These are phyloP conservation scores for Oxyria digyna DNA, from an alignment of 148 eudicot genomes.

Conservation along the genomic window DNA sequence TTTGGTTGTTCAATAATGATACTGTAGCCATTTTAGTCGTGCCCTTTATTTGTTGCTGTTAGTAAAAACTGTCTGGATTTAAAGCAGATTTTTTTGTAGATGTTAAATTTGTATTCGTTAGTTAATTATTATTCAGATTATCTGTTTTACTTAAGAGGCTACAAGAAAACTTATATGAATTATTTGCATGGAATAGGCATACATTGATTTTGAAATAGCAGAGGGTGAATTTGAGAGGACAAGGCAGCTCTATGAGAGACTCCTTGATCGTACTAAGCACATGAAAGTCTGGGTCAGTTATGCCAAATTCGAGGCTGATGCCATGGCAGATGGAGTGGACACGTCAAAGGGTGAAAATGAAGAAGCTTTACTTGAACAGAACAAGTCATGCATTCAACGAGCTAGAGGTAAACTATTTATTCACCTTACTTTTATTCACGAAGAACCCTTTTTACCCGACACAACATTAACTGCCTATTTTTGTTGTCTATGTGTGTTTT, in stretches of 20 bases:
- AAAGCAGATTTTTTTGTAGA: neutral
- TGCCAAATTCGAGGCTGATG: conserved; percentile 84
- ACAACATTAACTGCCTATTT: neutral
- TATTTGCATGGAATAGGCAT: conserved; percentile 38
- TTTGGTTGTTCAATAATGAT: neutral
- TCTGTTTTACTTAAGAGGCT: neutral
- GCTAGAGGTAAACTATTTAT: conserved; percentile 52
- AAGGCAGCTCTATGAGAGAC: conserved; percentile 83
- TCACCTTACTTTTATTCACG: neutral
- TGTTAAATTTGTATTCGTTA: neutral
- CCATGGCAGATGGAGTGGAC: conserved; percentile 38
- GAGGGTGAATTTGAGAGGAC: conserved; percentile 75
- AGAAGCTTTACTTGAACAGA: conserved; percentile 24
- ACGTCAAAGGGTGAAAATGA: conserved; percentile 26
- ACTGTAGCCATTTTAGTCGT: neutral
- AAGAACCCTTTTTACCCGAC: neutral
- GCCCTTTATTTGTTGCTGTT: neutral
- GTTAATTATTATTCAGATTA: neutral
- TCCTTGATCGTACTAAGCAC: conserved; percentile 82
- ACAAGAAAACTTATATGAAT: neutral
- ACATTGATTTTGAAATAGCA: conserved; percentile 84
- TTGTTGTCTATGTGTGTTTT: conserved; percentile 16
- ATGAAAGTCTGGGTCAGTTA: conserved; percentile 92
- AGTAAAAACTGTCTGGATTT: neutral
- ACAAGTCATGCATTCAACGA: conserved; percentile 37